phyloP scores from a whole-genome alignment of 2,329 filamentous ascomycete genomes.

The Claviceps digitariae region DNA sequence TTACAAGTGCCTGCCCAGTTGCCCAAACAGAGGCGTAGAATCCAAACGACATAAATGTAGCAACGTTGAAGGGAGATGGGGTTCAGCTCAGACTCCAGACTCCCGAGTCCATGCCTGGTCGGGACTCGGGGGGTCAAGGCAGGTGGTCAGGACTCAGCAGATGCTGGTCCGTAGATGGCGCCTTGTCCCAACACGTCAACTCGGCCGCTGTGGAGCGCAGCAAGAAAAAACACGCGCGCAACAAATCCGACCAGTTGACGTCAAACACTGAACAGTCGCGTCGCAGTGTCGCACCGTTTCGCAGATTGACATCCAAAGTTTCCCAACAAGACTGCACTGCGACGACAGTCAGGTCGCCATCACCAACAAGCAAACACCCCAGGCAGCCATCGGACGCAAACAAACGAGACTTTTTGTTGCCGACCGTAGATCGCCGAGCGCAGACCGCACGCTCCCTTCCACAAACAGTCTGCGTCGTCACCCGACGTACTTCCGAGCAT shows the following conservation, averaged over 20 bases:
- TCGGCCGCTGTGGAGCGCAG: neutral
- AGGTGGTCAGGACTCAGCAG: too few relatives aligned
- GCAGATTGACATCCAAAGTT: neutral
- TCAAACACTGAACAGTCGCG: neutral
- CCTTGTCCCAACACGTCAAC: neutral
- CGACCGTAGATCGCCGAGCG: neutral
- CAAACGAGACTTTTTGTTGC: neutral
- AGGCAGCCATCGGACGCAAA: constrained; percentile 2
- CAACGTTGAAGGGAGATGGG: neutral
- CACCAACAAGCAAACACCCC: constrained; percentile 1
- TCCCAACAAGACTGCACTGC: neutral
- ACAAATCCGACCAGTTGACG: neutral
- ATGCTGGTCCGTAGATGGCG: too few relatives aligned
- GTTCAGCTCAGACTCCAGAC: too few relatives aligned
- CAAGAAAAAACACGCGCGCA: neutral
- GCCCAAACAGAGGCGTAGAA: neutral
- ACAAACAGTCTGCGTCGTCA: neutral
- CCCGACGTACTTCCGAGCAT: constrained; percentile 4
- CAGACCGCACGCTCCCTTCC: neutral
- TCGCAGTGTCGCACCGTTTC: neutral
- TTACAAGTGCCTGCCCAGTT: neutral
- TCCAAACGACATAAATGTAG: neutral
- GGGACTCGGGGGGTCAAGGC: too few relatives aligned
- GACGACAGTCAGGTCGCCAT: neutral
- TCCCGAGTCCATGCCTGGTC: too few relatives aligned